phyloP scores from a whole-genome alignment of 1,284 basidiomycete genomes.

The Phaffia rhodozyma region DNA sequence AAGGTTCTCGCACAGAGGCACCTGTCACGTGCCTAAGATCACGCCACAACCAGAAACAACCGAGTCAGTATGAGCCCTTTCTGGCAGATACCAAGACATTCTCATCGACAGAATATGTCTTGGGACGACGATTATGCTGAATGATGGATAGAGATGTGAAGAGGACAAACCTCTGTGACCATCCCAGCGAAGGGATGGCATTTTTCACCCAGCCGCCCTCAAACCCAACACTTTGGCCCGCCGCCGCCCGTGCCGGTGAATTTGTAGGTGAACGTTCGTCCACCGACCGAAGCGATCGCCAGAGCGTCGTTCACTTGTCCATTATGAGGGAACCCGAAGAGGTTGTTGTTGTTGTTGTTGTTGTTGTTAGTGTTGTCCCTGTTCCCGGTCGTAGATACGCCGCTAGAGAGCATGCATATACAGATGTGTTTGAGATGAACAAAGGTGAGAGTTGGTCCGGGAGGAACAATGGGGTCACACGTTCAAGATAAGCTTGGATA shows the following conservation, averaged over 20 bases:
- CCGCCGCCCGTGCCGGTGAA: constrained; percentile 5
- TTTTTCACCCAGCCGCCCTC: constrained; percentile 15
- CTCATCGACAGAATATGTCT: too few species aligned
- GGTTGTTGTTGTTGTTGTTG: too few species aligned
- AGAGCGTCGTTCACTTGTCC: background rate
- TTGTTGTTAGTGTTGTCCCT: constrained; percentile 4
- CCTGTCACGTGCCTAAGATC: constrained; percentile 13
- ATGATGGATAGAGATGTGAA: too few species aligned
- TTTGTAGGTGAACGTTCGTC: background rate
- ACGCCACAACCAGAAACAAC: background rate
- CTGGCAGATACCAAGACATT: background rate
- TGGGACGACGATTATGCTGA: too few species aligned
- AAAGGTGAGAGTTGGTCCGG: background rate
- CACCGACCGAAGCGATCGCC: constrained; percentile 8
- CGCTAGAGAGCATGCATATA: background rate
- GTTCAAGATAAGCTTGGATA: background rate
- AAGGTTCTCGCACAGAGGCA: background rate
- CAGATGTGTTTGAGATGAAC: background rate
- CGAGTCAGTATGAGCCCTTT: background rate
- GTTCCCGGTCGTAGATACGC: constrained; percentile 1
- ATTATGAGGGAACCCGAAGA: too few species aligned
- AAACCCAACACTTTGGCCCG: constrained; percentile 12
- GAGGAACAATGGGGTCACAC: background rate
- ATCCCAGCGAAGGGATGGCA: constrained; percentile 1
- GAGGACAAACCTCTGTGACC: too few species aligned